Conservation (phyloP, 1,284 basidiomycete genomes). For the Moesziomyces globuligerus region DNA sequence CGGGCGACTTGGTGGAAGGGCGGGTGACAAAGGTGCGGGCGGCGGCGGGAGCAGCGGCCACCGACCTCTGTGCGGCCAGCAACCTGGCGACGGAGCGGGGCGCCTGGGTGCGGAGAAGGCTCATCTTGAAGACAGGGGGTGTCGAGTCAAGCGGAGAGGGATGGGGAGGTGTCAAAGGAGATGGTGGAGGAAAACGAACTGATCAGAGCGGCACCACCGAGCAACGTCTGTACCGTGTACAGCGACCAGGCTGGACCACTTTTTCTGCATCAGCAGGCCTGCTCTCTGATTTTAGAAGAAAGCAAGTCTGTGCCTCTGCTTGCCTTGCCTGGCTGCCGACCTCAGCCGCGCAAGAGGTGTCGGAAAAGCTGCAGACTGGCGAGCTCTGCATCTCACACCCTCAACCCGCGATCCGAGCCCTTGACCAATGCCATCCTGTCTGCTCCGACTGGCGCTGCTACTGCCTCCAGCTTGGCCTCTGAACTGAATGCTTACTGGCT, state of each 20-base stretch:
- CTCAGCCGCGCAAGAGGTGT: no score
- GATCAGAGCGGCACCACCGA: no score
- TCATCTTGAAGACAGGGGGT: slow-evolving; percentile 29
- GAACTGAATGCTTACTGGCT: no score
- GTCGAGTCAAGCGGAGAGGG: slow-evolving; percentile 27
- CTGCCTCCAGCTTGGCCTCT: no score
- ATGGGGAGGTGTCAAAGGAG: slow-evolving; percentile 24
- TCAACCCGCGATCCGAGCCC: no score
- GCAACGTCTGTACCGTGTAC: no score
- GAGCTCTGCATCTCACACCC: no score
- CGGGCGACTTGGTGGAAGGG: slow-evolving; percentile 26
- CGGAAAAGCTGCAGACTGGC: no score
- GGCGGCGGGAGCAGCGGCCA: slow-evolving; percentile 33
- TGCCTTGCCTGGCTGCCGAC: slow-evolving; percentile 15
- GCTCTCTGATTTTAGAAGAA: slow-evolving; percentile 12
- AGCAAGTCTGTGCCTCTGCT: not conserved
- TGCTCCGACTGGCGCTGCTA: no score
- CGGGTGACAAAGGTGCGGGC: slow-evolving; percentile 39
- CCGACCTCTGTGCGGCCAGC: slow-evolving; percentile 33
- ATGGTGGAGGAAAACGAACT: slow-evolving; percentile 27
- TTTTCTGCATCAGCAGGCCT: slow-evolving; percentile 8
- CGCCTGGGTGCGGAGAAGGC: slow-evolving; percentile 50
- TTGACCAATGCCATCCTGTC: no score
- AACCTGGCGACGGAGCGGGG: slow-evolving; percentile 44
- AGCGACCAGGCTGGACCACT: no score